Percentiles rank a stretch among this genome's conserved stretches.
These are phyloP conservation scores for Colletotrichum trifolii DNA, from an alignment of 2,329 filamentous ascomycete genomes.

Conservation along the genomic window DNA sequence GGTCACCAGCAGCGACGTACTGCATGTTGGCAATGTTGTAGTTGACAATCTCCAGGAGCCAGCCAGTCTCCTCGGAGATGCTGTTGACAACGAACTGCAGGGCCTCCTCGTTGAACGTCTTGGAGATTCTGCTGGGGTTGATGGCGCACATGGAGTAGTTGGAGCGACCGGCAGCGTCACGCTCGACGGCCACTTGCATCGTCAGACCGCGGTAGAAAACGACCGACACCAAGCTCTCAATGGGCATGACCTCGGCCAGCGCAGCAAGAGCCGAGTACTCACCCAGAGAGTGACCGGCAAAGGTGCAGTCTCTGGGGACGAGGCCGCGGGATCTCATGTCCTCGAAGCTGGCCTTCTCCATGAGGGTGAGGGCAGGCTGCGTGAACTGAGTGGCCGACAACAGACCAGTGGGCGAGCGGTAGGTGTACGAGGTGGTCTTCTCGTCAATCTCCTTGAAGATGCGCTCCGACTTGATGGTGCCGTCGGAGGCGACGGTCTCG, in stretches of 20 bases:
- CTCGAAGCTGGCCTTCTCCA: conserved; percentile 99
- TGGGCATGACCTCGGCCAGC: conserved; percentile 98
- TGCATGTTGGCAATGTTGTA: conserved; percentile 85
- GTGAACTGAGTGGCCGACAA: conserved; percentile 99
- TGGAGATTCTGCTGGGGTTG: conserved; percentile 97
- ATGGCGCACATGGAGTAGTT: conserved; percentile 99
- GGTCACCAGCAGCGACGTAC: conserved; percentile 78
- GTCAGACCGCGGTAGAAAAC: conserved; percentile 99
- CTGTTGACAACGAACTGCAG: conserved; percentile 97
- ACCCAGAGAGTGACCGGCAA: conserved; percentile 96
- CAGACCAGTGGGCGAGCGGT: conserved; percentile 92
- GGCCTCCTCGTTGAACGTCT: conserved; percentile 98
- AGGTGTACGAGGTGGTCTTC: conserved; percentile 94
- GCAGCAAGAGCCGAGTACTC: conserved; percentile 98
- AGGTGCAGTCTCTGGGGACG: conserved; percentile 95
- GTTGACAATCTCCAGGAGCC: conserved; percentile 99
- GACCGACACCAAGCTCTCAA: conserved; percentile 96
- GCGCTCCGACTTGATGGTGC: conserved; percentile 95
- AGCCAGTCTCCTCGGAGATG: conserved; percentile 91
- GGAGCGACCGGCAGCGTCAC: conserved; percentile 89
- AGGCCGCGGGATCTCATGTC: conserved; percentile 98
- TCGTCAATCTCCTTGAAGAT: conserved; percentile 99
- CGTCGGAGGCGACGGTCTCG: conserved; percentile 94
- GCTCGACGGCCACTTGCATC: conserved; percentile 99
- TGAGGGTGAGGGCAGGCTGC: conserved; percentile 94